Evolutionary conservation across 352 stramenopile genomes (phyloP).

Genomic region (Vaucheria bursata): DNA sequence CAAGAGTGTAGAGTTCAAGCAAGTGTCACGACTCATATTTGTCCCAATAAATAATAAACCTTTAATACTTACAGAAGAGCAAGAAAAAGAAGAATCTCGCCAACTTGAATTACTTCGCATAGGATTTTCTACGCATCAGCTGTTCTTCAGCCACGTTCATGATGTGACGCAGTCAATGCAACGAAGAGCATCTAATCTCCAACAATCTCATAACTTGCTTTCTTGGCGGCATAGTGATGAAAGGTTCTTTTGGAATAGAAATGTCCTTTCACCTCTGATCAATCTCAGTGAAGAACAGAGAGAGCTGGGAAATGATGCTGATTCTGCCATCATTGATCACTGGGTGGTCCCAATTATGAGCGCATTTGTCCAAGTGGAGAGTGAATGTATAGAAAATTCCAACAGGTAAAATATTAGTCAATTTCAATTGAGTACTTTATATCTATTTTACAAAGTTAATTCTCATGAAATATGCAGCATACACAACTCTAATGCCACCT

Average conservation of each 20-base stretch:
- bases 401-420: not conserved
- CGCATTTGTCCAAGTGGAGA: slow-evolving; percentile 36
- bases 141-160: slow-evolving; percentile 49
- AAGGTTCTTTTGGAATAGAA: slow-evolving; percentile 51
- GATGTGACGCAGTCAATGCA: slow-evolving; percentile 50
- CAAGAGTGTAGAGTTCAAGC: slow-evolving; percentile 27
- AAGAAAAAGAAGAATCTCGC: slow-evolving; percentile 33
- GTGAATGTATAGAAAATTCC: slow-evolving; percentile 18
- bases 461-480: no score
- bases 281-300: slow-evolving; percentile 6
- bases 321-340: slow-evolving; percentile 14
- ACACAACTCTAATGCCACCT: no score
- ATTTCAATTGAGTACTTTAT: no score
- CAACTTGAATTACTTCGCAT: slow-evolving; percentile 48
- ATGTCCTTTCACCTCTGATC: slow-evolving; percentile 37
- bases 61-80: slow-evolving; percentile 14
- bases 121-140: slow-evolving; percentile 41
- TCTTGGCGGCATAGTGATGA: slow-evolving; percentile 17
- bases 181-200: slow-evolving; percentile 7
- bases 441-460: no score
- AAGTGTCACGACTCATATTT: slow-evolving; percentile 26
- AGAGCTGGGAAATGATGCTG: no score
- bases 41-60: slow-evolving; percentile 16
- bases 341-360: slow-evolving; percentile 47
- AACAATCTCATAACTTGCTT: not conserved